Percentiles rank a stretch among this genome's conserved stretches.
These are phyloP conservation scores for Carex sylvatica DNA, from an alignment of 202 grass and related monocot species.

Conservation along the genomic window DNA sequence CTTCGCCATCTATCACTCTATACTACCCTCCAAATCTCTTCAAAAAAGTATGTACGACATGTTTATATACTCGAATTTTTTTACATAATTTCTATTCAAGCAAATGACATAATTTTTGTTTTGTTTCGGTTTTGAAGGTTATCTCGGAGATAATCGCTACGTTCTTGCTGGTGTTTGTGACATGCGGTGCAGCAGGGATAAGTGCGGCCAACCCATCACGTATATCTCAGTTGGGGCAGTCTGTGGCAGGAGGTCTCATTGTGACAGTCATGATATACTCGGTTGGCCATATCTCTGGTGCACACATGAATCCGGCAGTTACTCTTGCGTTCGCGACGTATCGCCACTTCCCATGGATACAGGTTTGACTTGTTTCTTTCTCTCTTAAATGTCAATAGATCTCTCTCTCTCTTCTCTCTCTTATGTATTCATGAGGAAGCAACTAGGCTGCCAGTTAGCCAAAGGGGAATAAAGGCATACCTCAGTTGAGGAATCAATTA, in stretches of 20 bases:
- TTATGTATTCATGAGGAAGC: neutral
- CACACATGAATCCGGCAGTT: constrained; percentile 99
- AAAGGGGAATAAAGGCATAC: neutral
- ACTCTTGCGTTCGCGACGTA: constrained; percentile 81
- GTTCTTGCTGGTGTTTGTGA: constrained; percentile 89
- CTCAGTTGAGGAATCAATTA: constrained; percentile 15
- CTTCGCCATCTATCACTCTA: constrained; percentile 28
- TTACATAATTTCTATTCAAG: neutral
- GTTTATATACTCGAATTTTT: no score
- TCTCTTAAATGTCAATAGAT: neutral
- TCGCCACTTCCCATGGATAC: constrained; percentile 91
- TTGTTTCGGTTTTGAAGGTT: constrained; percentile 34
- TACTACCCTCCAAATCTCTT: constrained; percentile 76
- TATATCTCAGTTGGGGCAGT: constrained; percentile 89
- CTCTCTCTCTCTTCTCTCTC: neutral
- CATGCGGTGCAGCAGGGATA: constrained; percentile 64
- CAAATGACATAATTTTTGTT: neutral
- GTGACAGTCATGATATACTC: constrained; percentile 97
- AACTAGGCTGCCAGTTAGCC: neutral
- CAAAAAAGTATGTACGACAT: constrained; percentile 58
- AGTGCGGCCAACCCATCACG: constrained; percentile 26
- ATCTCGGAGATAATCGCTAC: constrained; percentile 78
- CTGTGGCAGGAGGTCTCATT: constrained; percentile 85
- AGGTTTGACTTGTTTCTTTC: constrained; percentile 33
- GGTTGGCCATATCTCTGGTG: constrained; percentile 95